Conservation (phyloP, 176 grass and related monocot species). For the Avena sativa region DNA sequence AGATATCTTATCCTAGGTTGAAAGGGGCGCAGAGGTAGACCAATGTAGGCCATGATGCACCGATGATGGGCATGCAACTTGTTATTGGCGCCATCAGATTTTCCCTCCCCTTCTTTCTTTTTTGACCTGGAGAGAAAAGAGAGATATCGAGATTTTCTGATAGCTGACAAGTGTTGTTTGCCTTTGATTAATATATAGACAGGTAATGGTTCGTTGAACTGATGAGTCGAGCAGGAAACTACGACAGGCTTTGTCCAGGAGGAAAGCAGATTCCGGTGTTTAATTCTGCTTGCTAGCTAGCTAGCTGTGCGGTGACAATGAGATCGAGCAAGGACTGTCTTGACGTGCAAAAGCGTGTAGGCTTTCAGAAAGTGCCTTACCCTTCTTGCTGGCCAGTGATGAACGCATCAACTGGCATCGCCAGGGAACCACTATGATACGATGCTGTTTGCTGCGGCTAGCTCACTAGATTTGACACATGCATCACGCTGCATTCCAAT, state of each 20-base stretch:
- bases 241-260: background rate
- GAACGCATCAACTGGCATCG: conserved; percentile 30
- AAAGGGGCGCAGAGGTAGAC: conserved; percentile 25
- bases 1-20: conserved; percentile 40
- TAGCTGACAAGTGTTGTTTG: conserved; percentile 15
- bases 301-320: conserved; percentile 4
- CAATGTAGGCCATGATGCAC: conserved; percentile 44
- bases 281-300: conserved; percentile 35
- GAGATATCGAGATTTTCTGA: conserved; percentile 6
- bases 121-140: conserved; percentile 33
- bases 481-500: conserved; percentile 16
- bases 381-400: background rate
- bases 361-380: background rate
- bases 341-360: background rate
- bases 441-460: conserved; percentile 18
- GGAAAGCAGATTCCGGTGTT: conserved; percentile 30
- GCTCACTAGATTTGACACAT: conserved; percentile 36
- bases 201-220: background rate
- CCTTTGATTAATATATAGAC: background rate
- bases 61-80: conserved; percentile 43
- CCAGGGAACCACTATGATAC: conserved; percentile 5
- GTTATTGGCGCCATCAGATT: conserved; percentile 21
- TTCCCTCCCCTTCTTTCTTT: background rate
- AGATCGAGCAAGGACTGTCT: background rate
- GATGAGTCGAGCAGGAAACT: conserved; percentile 11